A percentile compares a stretch with the other conserved stretches of the same genome.
Evolutionary conservation across 805 yeast species (phyloP).

Genomic region (Kockiozyma suomiensis): DNA sequence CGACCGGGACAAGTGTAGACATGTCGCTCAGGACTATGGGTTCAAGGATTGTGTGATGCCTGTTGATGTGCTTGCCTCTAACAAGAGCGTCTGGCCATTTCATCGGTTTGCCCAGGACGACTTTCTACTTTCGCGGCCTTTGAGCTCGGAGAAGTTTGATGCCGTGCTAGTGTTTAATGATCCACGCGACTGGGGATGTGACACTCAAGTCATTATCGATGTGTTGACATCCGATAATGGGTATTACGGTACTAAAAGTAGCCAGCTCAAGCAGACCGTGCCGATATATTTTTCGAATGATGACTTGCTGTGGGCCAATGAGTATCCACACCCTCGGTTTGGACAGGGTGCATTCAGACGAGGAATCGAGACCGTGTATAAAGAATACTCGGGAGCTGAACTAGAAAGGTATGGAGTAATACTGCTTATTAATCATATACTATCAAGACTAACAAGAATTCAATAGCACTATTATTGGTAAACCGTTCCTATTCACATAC

Average conservation of each 20-base stretch:
- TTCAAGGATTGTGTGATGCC: conserved; percentile 74
- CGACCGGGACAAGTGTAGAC: conserved; percentile 63
- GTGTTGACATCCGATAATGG: conserved; percentile 67
- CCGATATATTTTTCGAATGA: conserved; percentile 43
- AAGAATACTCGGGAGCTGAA: conserved; percentile 52
- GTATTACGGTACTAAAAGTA: conserved; percentile 60
- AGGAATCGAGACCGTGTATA: conserved; percentile 61
- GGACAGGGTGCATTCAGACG: conserved; percentile 89
- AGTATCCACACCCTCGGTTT: conserved; percentile 72
- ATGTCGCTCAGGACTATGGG: conserved; percentile 72
- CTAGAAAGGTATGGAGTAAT: conserved; percentile 43
- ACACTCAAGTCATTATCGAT: conserved; percentile 75
- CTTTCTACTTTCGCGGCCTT: conserved; percentile 49
- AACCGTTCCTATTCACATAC: conserved; percentile 77
- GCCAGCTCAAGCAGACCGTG: conserved; percentile 20
- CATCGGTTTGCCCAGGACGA: conserved; percentile 56
- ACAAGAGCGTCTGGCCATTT: conserved; percentile 69
- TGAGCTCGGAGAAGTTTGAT: conserved; percentile 52
- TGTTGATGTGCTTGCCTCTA: conserved; percentile 62
- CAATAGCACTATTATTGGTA: conserved; percentile 67
- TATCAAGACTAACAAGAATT: background rate
- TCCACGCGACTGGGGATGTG: conserved; percentile 86
- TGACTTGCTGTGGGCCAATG: conserved; percentile 88
- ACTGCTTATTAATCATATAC: no score
- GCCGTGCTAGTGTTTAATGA: conserved; percentile 84